A percentile compares a stretch with the other conserved stretches of the same genome.
Conservation (phyloP, 176 grass and related monocot species). For the Rhynchospora tenuis region DNA sequence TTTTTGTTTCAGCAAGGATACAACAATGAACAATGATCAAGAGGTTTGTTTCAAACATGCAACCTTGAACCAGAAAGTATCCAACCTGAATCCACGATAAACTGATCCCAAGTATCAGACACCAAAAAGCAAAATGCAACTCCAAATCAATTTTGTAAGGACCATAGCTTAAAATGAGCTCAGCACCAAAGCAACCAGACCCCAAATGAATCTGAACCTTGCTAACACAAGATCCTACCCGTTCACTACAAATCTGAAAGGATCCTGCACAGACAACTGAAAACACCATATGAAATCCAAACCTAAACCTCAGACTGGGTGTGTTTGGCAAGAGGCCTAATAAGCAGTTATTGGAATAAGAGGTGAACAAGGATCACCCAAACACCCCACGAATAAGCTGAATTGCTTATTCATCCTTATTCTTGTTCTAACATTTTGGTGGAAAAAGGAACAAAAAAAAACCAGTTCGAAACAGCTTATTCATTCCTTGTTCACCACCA, state of each 20-base stretch:
- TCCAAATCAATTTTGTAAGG: neutral
- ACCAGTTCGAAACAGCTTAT: too few relatives aligned
- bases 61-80: neutral
- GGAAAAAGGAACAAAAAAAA: too few relatives aligned
- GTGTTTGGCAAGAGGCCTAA: too few relatives aligned
- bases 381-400: too few relatives aligned
- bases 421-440: too few relatives aligned
- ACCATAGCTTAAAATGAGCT: too few relatives aligned
- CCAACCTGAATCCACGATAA: neutral
- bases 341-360: too few relatives aligned
- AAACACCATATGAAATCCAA: neutral
- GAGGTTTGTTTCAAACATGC: neutral
- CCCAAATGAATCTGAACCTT: neutral
- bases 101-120: neutral
- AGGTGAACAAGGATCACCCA: too few relatives aligned
- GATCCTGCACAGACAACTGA: neutral
- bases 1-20: neutral
- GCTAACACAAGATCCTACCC: neutral
- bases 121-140: neutral
- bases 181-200: neutral
- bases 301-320: neutral
- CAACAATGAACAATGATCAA: neutral
- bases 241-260: neutral
- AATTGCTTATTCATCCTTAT: too few relatives aligned
- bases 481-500: too few relatives aligned